Conservation (phyloP, 202 grass and related monocot genomes). For the Miscanthus sacchariflorus region DNA sequence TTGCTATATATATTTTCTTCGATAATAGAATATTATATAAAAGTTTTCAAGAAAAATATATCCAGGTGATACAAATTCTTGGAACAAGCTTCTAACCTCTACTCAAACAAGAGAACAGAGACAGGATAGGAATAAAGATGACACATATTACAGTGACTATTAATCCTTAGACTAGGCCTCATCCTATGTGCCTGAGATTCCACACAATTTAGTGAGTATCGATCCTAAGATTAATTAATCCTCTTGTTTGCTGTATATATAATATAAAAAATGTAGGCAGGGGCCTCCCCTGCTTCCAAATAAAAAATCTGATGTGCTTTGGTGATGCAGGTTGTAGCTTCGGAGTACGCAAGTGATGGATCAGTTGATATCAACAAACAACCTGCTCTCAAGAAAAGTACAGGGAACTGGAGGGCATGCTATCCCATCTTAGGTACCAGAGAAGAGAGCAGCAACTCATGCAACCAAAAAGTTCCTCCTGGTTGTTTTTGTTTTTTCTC, state of each 20-base stretch:
- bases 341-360: constrained; percentile 49
- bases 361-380: constrained; percentile 40
- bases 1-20: not conserved
- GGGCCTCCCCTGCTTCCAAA: not conserved
- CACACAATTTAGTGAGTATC: not conserved
- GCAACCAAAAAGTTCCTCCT: not conserved
- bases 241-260: not conserved
- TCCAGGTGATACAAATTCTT: not conserved
- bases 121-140: not conserved
- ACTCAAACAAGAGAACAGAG: not conserved
- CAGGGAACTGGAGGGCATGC: constrained; percentile 36
- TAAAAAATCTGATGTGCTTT: not conserved
- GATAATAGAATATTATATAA: not conserved
- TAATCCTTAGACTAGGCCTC: too few relatives aligned
- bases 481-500: not conserved
- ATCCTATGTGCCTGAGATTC: too few relatives aligned
- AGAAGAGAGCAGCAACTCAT: not conserved
- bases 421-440: constrained; percentile 12
- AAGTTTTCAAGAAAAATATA: not conserved
- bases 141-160: too few relatives aligned
- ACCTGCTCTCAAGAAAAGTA: constrained; percentile 33
- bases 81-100: not conserved
- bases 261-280: not conserved
- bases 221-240: not conserved
- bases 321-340: constrained; percentile 34